Base-by-base conservation (phyloP, 2,329 filamentous ascomycete genomes). In the Fusarium subglutinans region DNA sequence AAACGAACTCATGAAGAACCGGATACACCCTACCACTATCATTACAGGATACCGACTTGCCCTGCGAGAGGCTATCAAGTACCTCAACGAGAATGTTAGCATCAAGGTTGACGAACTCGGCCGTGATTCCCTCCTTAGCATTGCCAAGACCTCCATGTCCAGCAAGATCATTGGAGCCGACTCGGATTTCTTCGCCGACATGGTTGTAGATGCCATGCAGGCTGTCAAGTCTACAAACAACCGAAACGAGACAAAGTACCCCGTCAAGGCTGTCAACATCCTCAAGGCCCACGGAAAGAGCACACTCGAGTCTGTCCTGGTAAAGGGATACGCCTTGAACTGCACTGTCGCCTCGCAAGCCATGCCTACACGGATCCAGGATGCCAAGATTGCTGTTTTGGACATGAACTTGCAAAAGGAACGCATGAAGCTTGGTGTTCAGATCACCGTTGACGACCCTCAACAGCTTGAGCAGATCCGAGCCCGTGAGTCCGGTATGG, bases 341-440 rank as follows among this genome's bases (percentile, higher is more conserved):
- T 99, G 96, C 88, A 99, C 96, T 43, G 95, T 99, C 67, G 96
- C 96, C 62, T 98, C 95, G 64, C 96, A 99, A 84, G 96, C 96
- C 51, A 99, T 99, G 96, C 94, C 91, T 79, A 99, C 96, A 37
- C 90, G 93, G 78, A 90, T 99, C 82, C 90, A 90, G 59, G 95
- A 98, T 83, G 96, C 96, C 76, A 98, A 97, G 88, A 99, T 99
- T 83, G 96, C 96, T 56, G 92, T 96, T 79, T 85, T 99, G 70
- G 96, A 99, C 82, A 98, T 99, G 90, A 99, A 99, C 85, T 84
- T 99, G 79, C 96, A 98, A 82, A 99, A 99, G 87, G 96, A 98
- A 88, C 90, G 96, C 78, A 98, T 99, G 96, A 98, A 99, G 90
- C 87, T 99, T 67, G 96, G 96, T 76, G 96, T 99, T 69, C 96